These are phyloP conservation scores for Verticillium albo-atrum DNA, from an alignment of 2,329 filamentous ascomycete species.

Conservation along the genomic window DNA sequence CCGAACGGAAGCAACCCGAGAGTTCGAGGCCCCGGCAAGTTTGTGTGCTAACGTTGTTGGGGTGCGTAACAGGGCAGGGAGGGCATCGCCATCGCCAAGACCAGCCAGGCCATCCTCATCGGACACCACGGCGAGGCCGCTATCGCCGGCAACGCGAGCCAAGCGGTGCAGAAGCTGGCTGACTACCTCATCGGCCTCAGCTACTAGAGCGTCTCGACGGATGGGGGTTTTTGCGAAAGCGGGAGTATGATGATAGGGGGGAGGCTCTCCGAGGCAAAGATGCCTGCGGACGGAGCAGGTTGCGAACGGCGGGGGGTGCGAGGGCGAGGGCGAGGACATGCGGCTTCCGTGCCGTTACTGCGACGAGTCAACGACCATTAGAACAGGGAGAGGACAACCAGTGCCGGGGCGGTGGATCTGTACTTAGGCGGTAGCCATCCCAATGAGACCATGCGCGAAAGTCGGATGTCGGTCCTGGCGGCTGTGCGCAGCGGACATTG, in stretches of 20 bases:
- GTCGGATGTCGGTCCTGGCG: not conserved
- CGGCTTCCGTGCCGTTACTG: not conserved
- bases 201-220: conserved; percentile 54
- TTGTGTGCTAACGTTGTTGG: not conserved
- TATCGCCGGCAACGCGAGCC: conserved; percentile 70
- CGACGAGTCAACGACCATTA: conserved; percentile 3
- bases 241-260: not conserved
- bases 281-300: not conserved
- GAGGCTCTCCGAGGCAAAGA: not conserved
- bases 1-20: no score
- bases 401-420: conserved; percentile 7
- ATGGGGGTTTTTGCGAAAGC: not conserved
- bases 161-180: conserved; percentile 76
- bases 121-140: conserved; percentile 76
- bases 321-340: not conserved
- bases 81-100: conserved; percentile 81
- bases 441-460: not conserved
- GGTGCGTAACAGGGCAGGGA: conserved; percentile 55
- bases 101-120: conserved; percentile 81
- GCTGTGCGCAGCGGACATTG: not conserved
- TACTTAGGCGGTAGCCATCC: not conserved
- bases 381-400: not conserved
- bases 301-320: not conserved
- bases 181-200: conserved; percentile 78
- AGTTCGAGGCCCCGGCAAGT: no score